phyloP scores from a whole-genome alignment of 2,329 filamentous ascomycete genomes.

The Paecilomyces sp. region DNA sequence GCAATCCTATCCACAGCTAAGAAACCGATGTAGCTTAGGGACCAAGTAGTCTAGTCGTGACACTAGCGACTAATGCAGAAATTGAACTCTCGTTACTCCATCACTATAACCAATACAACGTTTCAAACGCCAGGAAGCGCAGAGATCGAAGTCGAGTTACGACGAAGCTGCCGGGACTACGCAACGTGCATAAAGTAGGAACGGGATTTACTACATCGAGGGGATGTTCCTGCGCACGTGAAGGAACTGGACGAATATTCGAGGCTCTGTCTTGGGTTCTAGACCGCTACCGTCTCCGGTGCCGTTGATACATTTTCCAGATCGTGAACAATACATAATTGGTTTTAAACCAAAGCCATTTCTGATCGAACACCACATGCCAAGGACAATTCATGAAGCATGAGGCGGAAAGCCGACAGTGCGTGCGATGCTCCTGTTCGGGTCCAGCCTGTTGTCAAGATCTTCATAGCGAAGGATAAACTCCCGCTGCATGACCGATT shows the following conservation, averaged over 20 bases:
- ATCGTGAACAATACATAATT: conserved; percentile 16
- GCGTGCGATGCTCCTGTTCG: conserved; percentile 27
- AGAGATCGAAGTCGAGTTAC: not conserved
- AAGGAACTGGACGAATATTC: not conserved
- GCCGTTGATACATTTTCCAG: not conserved
- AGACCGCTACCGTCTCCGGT: not conserved
- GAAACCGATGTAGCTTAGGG: conserved; percentile 12
- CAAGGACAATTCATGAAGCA: conserved; percentile 23
- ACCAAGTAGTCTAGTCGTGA: not conserved
- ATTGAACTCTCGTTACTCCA: not conserved
- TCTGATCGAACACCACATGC: conserved; percentile 17
- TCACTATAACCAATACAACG: not conserved
- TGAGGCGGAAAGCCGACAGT: conserved; percentile 29
- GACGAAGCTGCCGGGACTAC: not conserved
- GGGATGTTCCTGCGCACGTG: not conserved
- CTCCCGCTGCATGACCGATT: conserved; percentile 28
- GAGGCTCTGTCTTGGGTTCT: not conserved
- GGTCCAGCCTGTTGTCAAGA: conserved; percentile 40
- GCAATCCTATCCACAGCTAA: conserved; percentile 23
- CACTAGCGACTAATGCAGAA: not conserved
- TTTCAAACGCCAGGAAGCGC: not conserved
- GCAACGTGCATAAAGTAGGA: not conserved
- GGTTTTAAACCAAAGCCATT: conserved; percentile 25
- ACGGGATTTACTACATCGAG: not conserved
- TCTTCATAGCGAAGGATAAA: conserved; percentile 45